A percentile compares a stretch with the other conserved stretches of the same genome.
Evolutionary conservation across 768 basidiomycete genomes (phyloP).

Genomic region (Phanerochaete sordida): DNA sequence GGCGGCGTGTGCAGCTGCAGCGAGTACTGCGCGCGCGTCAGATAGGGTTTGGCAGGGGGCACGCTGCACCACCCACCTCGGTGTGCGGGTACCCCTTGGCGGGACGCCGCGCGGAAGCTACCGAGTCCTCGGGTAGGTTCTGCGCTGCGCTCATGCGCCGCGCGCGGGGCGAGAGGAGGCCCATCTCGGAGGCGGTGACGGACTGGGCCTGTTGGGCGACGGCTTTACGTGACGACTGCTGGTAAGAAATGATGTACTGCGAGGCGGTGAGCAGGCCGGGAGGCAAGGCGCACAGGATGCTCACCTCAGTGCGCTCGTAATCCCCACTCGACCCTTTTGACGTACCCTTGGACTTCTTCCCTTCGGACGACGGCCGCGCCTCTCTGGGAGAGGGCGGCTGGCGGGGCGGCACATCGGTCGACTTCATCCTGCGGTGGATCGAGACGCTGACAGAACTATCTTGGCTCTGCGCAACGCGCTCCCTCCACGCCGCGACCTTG

Average conservation of each 20-base stretch:
- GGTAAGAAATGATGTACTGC: constrained; percentile 27
- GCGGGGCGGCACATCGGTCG: background rate
- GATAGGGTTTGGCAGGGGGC: background rate
- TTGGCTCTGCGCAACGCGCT: constrained; percentile 28
- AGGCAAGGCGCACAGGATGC: background rate
- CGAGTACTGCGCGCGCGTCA: constrained; percentile 15
- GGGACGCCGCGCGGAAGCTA: constrained; percentile 14
- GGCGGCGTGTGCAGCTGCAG: constrained; percentile 27
- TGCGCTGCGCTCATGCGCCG: background rate
- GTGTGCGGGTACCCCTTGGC: constrained; percentile 20
- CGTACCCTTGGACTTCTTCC: constrained; percentile 2
- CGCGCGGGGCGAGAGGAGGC: background rate
- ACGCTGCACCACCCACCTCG: constrained; percentile 19
- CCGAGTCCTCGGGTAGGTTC: background rate
- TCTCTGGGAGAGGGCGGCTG: background rate
- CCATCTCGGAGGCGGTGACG: constrained; percentile 16
- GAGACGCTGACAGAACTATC: constrained; percentile 2
- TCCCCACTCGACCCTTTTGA: constrained; percentile 14
- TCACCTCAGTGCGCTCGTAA: constrained; percentile 28
- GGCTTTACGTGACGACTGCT: constrained; percentile 10
- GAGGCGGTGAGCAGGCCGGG: background rate
- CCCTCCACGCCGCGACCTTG: constrained; percentile 34
- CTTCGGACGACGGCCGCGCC: constrained; percentile 11
- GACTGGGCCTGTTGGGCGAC: constrained; percentile 12
- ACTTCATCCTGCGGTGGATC: constrained; percentile 16